Percentiles rank a stretch among this genome's conserved stretches.
These are phyloP conservation scores for Hypocrella siamensis DNA, from an alignment of 2,329 filamentous ascomycete genomes.

Conservation along the genomic window DNA sequence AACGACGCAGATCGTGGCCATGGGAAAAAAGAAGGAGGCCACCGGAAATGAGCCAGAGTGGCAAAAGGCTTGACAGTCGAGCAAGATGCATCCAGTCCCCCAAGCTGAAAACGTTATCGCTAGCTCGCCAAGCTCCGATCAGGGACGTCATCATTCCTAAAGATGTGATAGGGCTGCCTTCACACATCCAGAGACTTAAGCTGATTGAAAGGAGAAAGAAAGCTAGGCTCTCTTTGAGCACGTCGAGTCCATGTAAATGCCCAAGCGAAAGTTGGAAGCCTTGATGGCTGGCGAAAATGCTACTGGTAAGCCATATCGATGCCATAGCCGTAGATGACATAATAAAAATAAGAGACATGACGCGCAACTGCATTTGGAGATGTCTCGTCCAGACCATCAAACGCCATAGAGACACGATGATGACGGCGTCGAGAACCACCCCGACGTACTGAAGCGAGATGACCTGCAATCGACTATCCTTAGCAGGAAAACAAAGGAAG, in stretches of 20 bases:
- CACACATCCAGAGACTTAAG: constrained; percentile 27
- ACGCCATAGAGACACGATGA: constrained; percentile 33
- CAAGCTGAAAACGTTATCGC: constrained; percentile 18
- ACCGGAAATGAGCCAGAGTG: constrained; percentile 21
- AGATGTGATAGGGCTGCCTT: constrained; percentile 27
- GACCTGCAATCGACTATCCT: constrained; percentile 21
- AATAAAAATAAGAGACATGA: constrained; percentile 25
- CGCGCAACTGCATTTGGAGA: constrained; percentile 28
- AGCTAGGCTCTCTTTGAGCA: constrained; percentile 29
- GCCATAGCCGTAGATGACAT: constrained; percentile 22
- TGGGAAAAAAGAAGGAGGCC: constrained; percentile 29
- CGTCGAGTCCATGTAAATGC: constrained; percentile 31
- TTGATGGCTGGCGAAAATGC: constrained; percentile 11
- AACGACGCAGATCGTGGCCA: constrained; percentile 23
- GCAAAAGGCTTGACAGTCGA: constrained; percentile 17
- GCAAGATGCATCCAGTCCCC: constrained; percentile 31
- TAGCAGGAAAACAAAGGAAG: constrained; percentile 30
- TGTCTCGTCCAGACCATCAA: constrained; percentile 34
- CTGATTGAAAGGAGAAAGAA: constrained; percentile 29
- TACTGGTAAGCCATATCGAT: constrained; percentile 18
- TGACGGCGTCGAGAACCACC: constrained; percentile 27
- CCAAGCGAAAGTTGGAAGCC: constrained; percentile 18
- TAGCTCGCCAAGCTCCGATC: constrained; percentile 20
- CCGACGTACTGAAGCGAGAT: constrained; percentile 27
- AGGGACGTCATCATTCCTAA: constrained; percentile 26